Base-by-base conservation (phyloP, 176 grass and related monocot genomes). In the Oryza rufipogon region DNA sequence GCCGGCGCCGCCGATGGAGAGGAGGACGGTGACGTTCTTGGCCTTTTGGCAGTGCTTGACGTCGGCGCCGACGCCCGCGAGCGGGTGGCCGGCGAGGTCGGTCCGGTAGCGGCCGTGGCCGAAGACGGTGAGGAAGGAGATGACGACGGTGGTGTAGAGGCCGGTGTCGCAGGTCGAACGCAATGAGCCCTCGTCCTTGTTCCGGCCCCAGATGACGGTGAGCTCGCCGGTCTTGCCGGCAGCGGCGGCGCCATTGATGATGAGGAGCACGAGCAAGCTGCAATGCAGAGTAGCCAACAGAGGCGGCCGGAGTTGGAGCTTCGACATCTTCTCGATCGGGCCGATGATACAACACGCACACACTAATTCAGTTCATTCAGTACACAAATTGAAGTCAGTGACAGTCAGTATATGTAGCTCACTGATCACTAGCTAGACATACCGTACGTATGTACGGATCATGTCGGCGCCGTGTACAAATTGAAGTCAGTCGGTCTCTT, bases 41-140 rank as follows among this genome's bases (percentile, higher is more conserved):
- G 10, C 60, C 65, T 44, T 44, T 1, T 85, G 83, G 83, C 83
- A 85, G 65, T 68, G 83, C 83, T 85, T 85, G 65, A 85, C 61
- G 74, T 68, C 74, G 64, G 23, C 65, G 83, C 74, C 74, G n/a
- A 85, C 42, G 64, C 65, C 23, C 23, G 48, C 8, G 48, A 77
- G 20, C 34, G 75, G 6, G 74, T 61, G 83, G 33, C 83, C 83
- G 22, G 74, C 45, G 51, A 76, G 32, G 52, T 76, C 52, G 74
- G 17, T 3, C 51, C 4, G 22, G 52, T 61, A 61, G 17, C 2
- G 12, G 32, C 74, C 52, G 19, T 74, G 71, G 22, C 45, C 71
- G 23, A 49, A 74, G 44, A 49, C 23, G n/a, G 3, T 30, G 45
- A 49, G 28, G 71, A 74, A 74, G 71, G 45, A 74, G 23, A 74